These are phyloP conservation scores for Fraxinus velutina DNA, from an alignment of 305 asterid genomes.

Conservation along the genomic window DNA sequence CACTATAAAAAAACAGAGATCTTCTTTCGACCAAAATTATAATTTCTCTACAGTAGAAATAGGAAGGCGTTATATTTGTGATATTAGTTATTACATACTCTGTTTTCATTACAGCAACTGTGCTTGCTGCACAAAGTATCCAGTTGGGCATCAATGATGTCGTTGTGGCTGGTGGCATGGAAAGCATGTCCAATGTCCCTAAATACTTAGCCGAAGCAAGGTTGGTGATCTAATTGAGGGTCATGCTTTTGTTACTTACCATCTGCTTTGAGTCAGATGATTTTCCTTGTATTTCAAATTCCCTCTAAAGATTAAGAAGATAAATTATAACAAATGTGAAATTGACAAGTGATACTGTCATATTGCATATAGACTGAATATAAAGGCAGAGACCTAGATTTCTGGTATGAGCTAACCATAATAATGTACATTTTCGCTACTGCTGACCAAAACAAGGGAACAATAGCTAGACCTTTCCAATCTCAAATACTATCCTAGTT, in stretches of 20 bases:
- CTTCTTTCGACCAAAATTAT: neutral
- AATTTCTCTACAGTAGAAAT: neutral
- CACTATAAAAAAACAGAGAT: neutral
- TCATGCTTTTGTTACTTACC: slow-evolving; percentile 1
- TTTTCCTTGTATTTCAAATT: neutral
- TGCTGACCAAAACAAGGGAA: neutral
- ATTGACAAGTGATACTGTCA: neutral
- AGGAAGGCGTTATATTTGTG: neutral
- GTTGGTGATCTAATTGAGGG: slow-evolving; percentile 35
- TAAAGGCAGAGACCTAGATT: neutral
- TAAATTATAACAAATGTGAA: neutral
- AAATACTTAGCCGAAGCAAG: slow-evolving; percentile 91
- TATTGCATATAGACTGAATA: neutral
- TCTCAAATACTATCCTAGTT: neutral
- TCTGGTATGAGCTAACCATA: neutral
- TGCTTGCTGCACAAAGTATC: slow-evolving; percentile 91
- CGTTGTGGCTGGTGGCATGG: slow-evolving; percentile 99
- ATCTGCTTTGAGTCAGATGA: neutral
- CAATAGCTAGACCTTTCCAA: neutral
- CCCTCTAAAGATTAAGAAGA: neutral
- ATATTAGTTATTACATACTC: slow-evolving; percentile 5
- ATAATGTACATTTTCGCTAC: slow-evolving; percentile 8
- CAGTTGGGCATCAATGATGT: slow-evolving; percentile 87
- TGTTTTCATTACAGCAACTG: slow-evolving; percentile 60
- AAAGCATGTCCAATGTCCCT: slow-evolving; percentile 95